These are phyloP conservation scores for Xylariaceae sp. DNA, from an alignment of 2,329 filamentous ascomycete genomes.

Conservation along the genomic window DNA sequence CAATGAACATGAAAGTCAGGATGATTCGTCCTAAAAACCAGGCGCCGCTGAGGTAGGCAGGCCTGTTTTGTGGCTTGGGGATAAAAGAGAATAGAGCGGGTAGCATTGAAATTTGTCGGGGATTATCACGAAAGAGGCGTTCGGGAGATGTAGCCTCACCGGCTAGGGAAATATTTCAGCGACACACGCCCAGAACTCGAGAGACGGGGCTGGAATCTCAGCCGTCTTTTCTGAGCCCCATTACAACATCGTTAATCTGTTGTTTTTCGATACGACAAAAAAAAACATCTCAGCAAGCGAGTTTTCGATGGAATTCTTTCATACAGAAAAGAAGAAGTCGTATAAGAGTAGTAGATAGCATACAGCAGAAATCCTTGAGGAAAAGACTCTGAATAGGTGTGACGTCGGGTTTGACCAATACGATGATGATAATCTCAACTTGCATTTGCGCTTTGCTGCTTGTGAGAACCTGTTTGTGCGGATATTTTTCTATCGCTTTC, in stretches of 20 bases:
- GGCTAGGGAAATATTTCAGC: constrained; percentile 7
- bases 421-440: neutral
- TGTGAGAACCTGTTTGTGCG: too few relatives aligned
- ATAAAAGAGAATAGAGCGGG: constrained; percentile 3
- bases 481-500: too few relatives aligned
- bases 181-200: neutral
- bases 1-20: constrained; percentile 11
- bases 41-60: constrained; percentile 14
- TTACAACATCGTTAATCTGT: too few relatives aligned
- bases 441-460: neutral
- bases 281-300: constrained; percentile 4
- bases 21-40: constrained; percentile 20
- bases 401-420: neutral
- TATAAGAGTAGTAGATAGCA: constrained; percentile 7
- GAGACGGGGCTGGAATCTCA: too few relatives aligned
- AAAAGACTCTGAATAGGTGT: neutral
- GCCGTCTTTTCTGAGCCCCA: too few relatives aligned
- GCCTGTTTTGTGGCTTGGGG: neutral
- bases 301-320: neutral
- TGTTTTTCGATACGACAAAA: neutral
- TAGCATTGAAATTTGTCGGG: constrained; percentile 4
- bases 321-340: neutral
- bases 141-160: constrained; percentile 6
- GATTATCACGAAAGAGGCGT: constrained; percentile 13
- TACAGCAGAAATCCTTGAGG: neutral